Base-by-base conservation (phyloP, 2,329 filamentous ascomycete species). In the Onygenales sp. region DNA sequence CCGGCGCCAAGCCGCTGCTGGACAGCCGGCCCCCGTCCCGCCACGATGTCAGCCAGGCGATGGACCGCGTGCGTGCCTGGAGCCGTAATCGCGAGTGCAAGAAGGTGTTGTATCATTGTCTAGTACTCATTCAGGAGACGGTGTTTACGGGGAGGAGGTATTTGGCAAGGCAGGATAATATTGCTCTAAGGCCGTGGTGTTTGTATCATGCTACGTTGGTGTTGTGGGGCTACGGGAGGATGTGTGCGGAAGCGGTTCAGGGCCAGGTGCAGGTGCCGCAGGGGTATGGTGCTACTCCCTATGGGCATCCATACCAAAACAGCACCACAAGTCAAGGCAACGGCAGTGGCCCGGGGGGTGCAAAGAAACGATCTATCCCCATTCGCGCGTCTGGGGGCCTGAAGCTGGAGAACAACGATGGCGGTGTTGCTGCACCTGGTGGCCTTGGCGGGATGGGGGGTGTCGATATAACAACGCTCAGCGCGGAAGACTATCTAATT, bases 101-200 rank as follows among this genome's bases (percentile, higher is more conserved):
- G 38, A 58, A 56, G 45, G 61, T 59, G 1, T 50, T 63, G 9
- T 63, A 60, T 7, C 61, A 64, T 32, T 63, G 60, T 44, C 43
- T 64, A 0, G 46, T 63, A 0, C 50, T 63, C 0, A 59, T 64
- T 38, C 62, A 64, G 44, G 61, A 64, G 27, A 58, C 55, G 11
- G 56, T 64, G 35, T 63, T 64, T 36, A 60, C 59, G 8, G 57
- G 61, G 5, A 59, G 54, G 32, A 55, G 52, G 13, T 64, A 63
- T 35, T 47, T 44, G 14, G 62, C 61, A 1, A 52, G 46, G 7
- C 52, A 59, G 32, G 61, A 64, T 48, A 64, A 63, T 21, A 59
- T 63, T 38, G 58, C 60, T 1, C 52, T 63, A 0, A 58, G 62
- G 3, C 60, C 61, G 1, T 64, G 62, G 62, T 63, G 58, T 36